Conservation (phyloP, 768 basidiomycete genomes). For the Leucocoprinus leucothites region DNA sequence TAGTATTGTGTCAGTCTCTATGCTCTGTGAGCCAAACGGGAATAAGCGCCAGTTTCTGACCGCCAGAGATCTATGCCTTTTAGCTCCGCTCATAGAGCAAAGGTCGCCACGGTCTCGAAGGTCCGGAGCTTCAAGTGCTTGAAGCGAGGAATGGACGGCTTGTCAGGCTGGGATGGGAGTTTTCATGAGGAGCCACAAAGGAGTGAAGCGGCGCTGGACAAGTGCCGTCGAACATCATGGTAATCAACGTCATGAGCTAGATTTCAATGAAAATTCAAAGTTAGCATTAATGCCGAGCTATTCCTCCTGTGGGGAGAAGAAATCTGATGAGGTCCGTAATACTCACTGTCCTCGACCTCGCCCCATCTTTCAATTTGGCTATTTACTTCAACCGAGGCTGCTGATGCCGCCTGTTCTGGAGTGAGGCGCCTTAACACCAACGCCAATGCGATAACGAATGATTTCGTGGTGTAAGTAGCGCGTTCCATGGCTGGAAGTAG, state of each 20-base stretch:
- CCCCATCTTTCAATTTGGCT: constrained; percentile 98
- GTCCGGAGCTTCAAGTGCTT: neutral
- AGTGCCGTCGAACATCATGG: constrained; percentile 84
- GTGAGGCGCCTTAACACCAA: constrained; percentile 73
- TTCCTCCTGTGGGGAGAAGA: constrained; percentile 2
- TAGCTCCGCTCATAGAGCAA: neutral
- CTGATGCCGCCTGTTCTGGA: constrained; percentile 81
- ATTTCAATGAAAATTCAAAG: constrained; percentile 11
- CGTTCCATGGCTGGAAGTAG: constrained; percentile 77
- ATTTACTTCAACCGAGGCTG: constrained; percentile 88
- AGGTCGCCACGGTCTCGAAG: no score
- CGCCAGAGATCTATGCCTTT: neutral
- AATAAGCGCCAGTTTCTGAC: neutral
- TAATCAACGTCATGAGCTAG: constrained; percentile 97
- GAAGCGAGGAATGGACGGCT: neutral
- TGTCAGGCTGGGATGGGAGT: neutral
- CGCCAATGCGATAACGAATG: constrained; percentile 84
- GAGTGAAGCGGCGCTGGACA: constrained; percentile 47
- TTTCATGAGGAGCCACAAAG: constrained; percentile 13
- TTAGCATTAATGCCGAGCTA: neutral
- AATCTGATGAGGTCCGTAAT: neutral
- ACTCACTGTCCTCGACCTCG: constrained; percentile 98
- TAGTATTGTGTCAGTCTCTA: neutral
- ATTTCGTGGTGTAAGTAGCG: constrained; percentile 85
- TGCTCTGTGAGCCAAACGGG: neutral